These are phyloP conservation scores for Xylaria sp. DNA, from an alignment of 2,329 filamentous ascomycete species.

Conservation along the genomic window DNA sequence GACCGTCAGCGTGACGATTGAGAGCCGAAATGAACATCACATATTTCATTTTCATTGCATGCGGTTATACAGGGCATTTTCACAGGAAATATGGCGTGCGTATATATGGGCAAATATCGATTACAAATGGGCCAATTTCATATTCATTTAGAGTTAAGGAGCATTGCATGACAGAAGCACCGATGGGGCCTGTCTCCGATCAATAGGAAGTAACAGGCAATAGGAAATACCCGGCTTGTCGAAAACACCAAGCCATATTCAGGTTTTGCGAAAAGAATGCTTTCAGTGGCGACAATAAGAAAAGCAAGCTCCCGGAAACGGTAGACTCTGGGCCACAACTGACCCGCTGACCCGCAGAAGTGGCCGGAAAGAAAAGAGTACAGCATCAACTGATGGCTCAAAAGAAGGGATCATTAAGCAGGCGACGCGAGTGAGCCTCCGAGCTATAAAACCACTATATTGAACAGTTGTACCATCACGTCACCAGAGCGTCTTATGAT, in stretches of 20 bases:
- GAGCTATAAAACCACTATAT: conserved; percentile 19
- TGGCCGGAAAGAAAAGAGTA: not conserved
- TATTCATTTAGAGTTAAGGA: conserved; percentile 4
- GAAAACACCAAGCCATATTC: not conserved
- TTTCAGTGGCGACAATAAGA: not conserved
- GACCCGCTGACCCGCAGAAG: not conserved
- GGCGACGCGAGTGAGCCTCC: not conserved
- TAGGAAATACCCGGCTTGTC: not conserved
- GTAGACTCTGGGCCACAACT: not conserved
- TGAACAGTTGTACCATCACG: conserved; percentile 15
- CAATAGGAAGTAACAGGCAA: not conserved
- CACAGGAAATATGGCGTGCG: conserved; percentile 29
- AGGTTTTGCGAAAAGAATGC: too few species aligned
- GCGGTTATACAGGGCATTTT: conserved; percentile 34
- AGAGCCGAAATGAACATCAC: conserved; percentile 22
- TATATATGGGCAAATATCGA: conserved; percentile 23
- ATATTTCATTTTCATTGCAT: conserved; percentile 32
- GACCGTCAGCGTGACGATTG: conserved; percentile 43
- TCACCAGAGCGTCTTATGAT: not conserved
- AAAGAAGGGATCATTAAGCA: not conserved
- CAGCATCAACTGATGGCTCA: not conserved
- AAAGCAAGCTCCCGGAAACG: too few species aligned
- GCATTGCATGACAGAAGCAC: conserved; percentile 5
- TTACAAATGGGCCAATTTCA: conserved; percentile 29
- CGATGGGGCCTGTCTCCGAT: not conserved